Base-by-base conservation (phyloP, 2,329 filamentous ascomycete species). In the Parastagonospora avenae region DNA sequence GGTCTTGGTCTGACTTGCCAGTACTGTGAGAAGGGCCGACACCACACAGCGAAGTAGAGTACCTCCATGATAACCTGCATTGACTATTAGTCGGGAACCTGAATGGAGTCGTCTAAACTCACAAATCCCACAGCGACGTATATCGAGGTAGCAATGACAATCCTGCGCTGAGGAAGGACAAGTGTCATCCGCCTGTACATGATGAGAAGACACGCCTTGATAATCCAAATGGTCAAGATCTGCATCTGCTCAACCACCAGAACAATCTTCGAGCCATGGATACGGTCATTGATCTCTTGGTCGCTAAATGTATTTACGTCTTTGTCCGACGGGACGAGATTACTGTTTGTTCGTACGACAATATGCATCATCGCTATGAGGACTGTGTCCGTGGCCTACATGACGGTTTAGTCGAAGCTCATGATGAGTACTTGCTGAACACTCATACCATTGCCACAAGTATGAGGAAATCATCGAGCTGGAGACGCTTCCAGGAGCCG, bases 241-340 rank as follows among this genome's bases (percentile, higher is more conserved):
- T 81, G 81, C 59, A 79, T 80, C 50, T 83, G 76, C 55, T 84
- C 82, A 11, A 80, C 76, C 0, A 79, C 78, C 46, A 84, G 70
- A 1, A 82, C 79, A 61, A 82, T 76, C 57, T 82, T 82, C 60
- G 80, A 82, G n/a, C 82, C 82, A 42, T 74, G 77, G 4, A 81
- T 68, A 11, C 80, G 77, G 27, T 63, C 55, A 1, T 67, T 44
- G n/a, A 76, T 72, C 7, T 78, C 76, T 2, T 74, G 55, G 0
- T 73, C 66, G 12, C 62, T 64, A 27, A 73, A 72, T 4, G 50
- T 39, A 1, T 66, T 62, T 4, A 70, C 60, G 38, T 74, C 65
- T 16, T 66, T 63, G 29, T 55, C 64, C 4, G 71, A 71, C 4
- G 64, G 62, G 24, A 75, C 67, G 28, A 75, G 63, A 33, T 75